These are phyloP conservation scores for Penicillium waksmanii DNA, from an alignment of 495 filamentous ascomycete species.

Conservation along the genomic window DNA sequence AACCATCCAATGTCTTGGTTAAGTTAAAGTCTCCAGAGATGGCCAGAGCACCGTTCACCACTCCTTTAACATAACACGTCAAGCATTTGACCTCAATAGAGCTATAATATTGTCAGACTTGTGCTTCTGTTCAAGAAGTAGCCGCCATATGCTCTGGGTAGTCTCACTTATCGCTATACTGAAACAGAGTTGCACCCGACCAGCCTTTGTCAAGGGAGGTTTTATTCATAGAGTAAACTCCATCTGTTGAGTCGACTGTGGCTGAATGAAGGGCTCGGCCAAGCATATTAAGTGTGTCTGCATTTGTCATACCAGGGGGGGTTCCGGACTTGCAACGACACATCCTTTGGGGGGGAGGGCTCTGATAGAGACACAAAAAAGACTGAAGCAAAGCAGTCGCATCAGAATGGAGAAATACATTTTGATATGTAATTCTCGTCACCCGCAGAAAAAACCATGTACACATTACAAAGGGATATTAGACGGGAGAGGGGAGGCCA, in stretches of 20 bases:
- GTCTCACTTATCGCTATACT: slow-evolving; percentile 10
- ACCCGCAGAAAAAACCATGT: not conserved
- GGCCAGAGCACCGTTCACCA: slow-evolving; percentile 43
- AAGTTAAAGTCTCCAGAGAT: slow-evolving; percentile 45
- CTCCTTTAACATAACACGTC: slow-evolving; percentile 56
- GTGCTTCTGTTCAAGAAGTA: not conserved
- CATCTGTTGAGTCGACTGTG: slow-evolving; percentile 15
- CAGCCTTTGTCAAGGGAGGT: slow-evolving; percentile 45
- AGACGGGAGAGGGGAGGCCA: not conserved
- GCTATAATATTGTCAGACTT: not conserved
- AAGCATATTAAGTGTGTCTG: slow-evolving; percentile 19
- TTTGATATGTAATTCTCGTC: not conserved
- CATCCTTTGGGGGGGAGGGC: slow-evolving; percentile 5
- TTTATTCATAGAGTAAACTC: slow-evolving; percentile 34
- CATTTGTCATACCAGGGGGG: slow-evolving; percentile 16
- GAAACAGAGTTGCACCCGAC: slow-evolving; percentile 38
- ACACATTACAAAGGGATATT: not conserved
- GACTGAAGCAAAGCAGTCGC: not conserved
- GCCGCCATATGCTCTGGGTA: not conserved
- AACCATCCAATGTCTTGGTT: slow-evolving; percentile 8
- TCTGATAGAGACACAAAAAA: not conserved
- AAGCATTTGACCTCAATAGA: slow-evolving; percentile 43
- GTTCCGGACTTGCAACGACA: slow-evolving; percentile 20
- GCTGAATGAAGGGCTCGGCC: slow-evolving; percentile 17
- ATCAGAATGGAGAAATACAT: not conserved